Evolutionary conservation across 192 early-diverging fungal species (phyloP), one percentile per base, ranked within the genome.

Genomic region (Gamsiella multidivaricata): DNA sequence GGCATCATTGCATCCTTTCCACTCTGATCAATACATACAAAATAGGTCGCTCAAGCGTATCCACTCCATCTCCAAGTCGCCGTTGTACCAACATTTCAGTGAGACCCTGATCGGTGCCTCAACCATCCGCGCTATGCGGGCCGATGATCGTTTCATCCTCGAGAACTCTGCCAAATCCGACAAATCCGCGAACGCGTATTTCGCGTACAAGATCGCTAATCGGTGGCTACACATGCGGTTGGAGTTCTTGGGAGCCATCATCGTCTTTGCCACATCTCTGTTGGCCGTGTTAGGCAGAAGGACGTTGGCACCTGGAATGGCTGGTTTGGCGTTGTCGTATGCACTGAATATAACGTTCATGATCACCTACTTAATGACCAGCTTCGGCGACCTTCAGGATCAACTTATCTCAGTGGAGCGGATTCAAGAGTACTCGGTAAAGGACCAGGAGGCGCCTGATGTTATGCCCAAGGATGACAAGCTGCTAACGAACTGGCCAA

Each of bases 11-110:
- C n/a, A n/a, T n/a, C n/a, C n/a, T n/a, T n/a, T n/a, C n/a, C n/a
- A n/a, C n/a, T n/a, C n/a, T n/a, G n/a, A n/a, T n/a, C n/a, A n/a
- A n/a, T n/a, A n/a, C n/a, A n/a, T n/a, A n/a, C n/a, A n/a, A n/a
- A n/a, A n/a, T n/a, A n/a, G n/a, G n/a, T n/a, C n/a, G n/a, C n/a
- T 98, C 34, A 95, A 95, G 65, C 89, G 93, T 10, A 70, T 97
- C 10, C 92, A 94, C 51, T 91, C 93, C 15, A 85, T 94, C 9
- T 84, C 92, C 8, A 85, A 92, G 20, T 91, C 90, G 1, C 93
- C 94, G 0, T 81, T 97, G 2, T 95, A 92, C 60, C 83, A 94
- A 0, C 92, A 92, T 63, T 89, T 96, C 55, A 65, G 88, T 20
- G 93, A 95, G 59, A 88, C 91, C 0, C 79, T 96, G 0, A 82